Evolutionary conservation across 73 alveolate genomes (phyloP).

Genomic region (Uronychia binucleata): DNA sequence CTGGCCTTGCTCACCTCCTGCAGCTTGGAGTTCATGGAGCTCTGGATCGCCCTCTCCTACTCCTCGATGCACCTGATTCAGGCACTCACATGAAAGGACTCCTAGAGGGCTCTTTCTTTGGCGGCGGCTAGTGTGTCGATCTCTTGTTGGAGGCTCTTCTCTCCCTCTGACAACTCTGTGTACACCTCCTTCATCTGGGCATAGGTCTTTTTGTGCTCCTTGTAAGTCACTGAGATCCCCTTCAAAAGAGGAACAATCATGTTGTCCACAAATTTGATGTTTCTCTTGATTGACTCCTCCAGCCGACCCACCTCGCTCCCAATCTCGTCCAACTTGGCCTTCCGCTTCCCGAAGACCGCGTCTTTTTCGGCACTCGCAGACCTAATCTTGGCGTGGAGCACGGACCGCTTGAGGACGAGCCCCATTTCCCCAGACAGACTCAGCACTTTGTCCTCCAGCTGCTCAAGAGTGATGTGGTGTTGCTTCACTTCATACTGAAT

Average conservation of each 20-base stretch:
- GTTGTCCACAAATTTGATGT: slow-evolving; percentile 46
- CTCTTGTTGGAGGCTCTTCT: no score
- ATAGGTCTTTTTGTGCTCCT: slow-evolving; percentile 30
- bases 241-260: slow-evolving; percentile 45
- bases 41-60: slow-evolving; percentile 1
- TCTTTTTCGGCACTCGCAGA: slow-evolving; percentile 33
- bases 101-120: no score
- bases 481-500: not conserved
- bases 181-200: slow-evolving; percentile 11
- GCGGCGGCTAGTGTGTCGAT: no score
- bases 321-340: slow-evolving; percentile 25
- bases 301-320: slow-evolving; percentile 18
- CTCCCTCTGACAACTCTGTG: slow-evolving; percentile 13
- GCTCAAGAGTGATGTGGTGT: no score
- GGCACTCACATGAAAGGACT: no score
- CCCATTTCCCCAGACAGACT: slow-evolving; percentile 20
- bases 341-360: slow-evolving; percentile 12
- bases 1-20: not conserved
- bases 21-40: not conserved
- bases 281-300: slow-evolving; percentile 33
- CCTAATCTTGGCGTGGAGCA: slow-evolving; percentile 17
- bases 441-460: not conserved
- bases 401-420: slow-evolving; percentile 10
- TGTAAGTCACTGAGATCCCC: slow-evolving; percentile 31
- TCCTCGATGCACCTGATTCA: no score